Percentiles rank a stretch among this genome's conserved stretches.
phyloP scores from a whole-genome alignment of 805 yeast species.

The Candida yuanshanica region DNA sequence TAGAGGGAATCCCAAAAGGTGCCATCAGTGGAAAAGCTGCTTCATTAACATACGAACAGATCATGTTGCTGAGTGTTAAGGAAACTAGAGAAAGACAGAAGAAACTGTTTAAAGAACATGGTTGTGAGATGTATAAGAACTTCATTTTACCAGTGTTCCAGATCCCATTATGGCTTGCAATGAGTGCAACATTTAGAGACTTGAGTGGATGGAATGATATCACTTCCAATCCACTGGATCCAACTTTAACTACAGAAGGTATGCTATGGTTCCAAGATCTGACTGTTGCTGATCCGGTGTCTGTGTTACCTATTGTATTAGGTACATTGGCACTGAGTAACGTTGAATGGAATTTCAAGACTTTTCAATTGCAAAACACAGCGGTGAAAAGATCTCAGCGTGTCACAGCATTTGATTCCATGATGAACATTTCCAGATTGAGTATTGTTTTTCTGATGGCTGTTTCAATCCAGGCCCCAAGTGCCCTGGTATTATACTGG shows the following conservation, averaged over 20 bases:
- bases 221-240: conserved; percentile 40
- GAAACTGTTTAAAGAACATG: conserved; percentile 55
- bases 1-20: conserved; percentile 6
- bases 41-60: conserved; percentile 69
- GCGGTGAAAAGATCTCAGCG: conserved; percentile 39
- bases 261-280: conserved; percentile 58
- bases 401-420: conserved; percentile 54
- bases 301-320: conserved; percentile 60
- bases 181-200: conserved; percentile 70
- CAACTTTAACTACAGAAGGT: conserved; percentile 46
- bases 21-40: conserved; percentile 20
- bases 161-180: conserved; percentile 79
- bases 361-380: conserved; percentile 39
- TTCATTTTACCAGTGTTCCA: conserved; percentile 71
- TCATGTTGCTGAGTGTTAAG: conserved; percentile 64
- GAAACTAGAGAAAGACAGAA: conserved; percentile 76
- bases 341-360: conserved; percentile 73
- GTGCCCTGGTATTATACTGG: conserved; percentile 85
- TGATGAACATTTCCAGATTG: conserved; percentile 67
- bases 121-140: conserved; percentile 79
- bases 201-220: conserved; percentile 52
- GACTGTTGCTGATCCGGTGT: conserved; percentile 53
- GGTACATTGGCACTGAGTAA: conserved; percentile 72
- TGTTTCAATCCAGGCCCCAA: conserved; percentile 79
- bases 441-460: conserved; percentile 80